Base-by-base conservation (phyloP, 2,329 filamentous ascomycete genomes). In the Metarhizium humberi region DNA sequence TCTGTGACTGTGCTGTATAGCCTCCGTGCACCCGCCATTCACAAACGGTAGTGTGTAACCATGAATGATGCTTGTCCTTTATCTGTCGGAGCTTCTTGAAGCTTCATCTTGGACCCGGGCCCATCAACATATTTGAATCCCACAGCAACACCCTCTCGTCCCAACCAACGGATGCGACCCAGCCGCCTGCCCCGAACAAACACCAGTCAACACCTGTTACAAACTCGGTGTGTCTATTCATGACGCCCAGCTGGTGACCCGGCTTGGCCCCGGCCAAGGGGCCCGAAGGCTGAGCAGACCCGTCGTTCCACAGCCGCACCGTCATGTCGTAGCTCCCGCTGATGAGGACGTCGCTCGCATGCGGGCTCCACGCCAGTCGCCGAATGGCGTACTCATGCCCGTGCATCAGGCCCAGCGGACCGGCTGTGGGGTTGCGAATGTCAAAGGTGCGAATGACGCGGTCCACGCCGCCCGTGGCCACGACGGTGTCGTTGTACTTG, bases 241-340 rank as follows among this genome's bases (percentile, higher is more conserved):
- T 96, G 43, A 90, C 73, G 3, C 91, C 92, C 63, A 96, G 74
- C 70, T 96, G 86, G 29, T 79, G 75, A 1, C 88, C 90, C 45
- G 84, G 73, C 8, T 76, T 69, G 1, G 75, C 69, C 0, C 71
- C 67, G 36, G 65, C 64, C 11, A 61, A 53, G 63, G 59, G 69
- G 52, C 68, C 70, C 62, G 64, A 72, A 54, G 66, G 69, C 50
- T 67, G 73, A 60, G 69, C 68, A 2, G 77, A 77, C 5, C 74
- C 88, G 67, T 97, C 94, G 11, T 85, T 90, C 94, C 94, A 99
- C 51, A 96, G 78, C 36, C 94, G 82, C 62, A 94, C 95, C 6
- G 90, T 96, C 94, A 99, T 99, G 72, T 99, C 94, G 71, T 99
- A 99, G 67, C 91, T 94, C 1, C 89, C 92, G 63, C 86, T 94